Conservation (phyloP, 768 basidiomycete genomes). For the Rhodotorula sphaerocarpa region DNA sequence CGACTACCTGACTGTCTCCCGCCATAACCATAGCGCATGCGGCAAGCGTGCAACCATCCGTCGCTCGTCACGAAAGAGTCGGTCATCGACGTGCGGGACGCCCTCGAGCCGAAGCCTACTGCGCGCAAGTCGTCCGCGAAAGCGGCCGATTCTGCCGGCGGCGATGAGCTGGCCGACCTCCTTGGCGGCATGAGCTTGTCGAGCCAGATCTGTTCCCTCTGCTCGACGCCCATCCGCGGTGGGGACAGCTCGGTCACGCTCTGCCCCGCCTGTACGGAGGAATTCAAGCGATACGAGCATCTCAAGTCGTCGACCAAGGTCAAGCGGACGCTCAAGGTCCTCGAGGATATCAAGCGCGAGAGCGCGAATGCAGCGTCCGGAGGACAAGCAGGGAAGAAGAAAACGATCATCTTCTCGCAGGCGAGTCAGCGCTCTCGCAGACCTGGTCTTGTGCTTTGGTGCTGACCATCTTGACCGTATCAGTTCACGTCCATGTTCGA, state of each 20-base stretch:
- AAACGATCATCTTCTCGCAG: constrained; percentile 90
- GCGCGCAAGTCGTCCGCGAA: constrained; percentile 41
- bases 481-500: constrained; percentile 66
- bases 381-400: constrained; percentile 50
- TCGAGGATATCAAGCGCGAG: constrained; percentile 56
- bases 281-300: constrained; percentile 51
- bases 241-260: constrained; percentile 40
- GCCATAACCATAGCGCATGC: constrained; percentile 73
- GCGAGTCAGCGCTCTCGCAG: neutral
- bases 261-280: constrained; percentile 55
- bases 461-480: neutral
- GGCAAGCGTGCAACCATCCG: constrained; percentile 60
- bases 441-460: neutral
- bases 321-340: constrained; percentile 65
- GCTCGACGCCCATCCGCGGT: neutral
- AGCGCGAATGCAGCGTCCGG: constrained; percentile 45
- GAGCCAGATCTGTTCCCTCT: constrained; percentile 6
- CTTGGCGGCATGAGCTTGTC: constrained; percentile 48
- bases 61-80: constrained; percentile 28
- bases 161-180: constrained; percentile 60
- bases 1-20: no score
- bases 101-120: constrained; percentile 50
- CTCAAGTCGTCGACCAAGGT: constrained; percentile 60
- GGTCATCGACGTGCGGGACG: constrained; percentile 48
- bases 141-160: no score